These are phyloP conservation scores for Zea luxurians DNA, from an alignment of 176 grass and related monocot genomes.

Conservation along the genomic window DNA sequence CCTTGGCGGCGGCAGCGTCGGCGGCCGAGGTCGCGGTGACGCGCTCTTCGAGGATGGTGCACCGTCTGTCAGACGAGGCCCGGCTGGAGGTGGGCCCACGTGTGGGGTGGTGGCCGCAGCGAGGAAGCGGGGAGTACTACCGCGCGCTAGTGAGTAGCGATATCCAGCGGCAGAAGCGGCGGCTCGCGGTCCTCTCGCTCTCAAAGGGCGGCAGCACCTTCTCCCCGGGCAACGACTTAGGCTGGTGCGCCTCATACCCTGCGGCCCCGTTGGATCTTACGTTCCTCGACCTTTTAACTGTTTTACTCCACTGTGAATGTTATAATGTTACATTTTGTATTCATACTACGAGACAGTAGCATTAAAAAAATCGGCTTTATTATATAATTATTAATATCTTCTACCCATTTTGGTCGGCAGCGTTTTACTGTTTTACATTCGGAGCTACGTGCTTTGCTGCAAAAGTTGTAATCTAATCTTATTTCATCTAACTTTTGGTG, in stretches of 20 bases:
- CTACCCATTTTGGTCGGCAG: background rate
- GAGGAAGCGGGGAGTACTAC: conserved; percentile 78
- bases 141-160: conserved; percentile 65
- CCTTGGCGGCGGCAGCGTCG: conserved; percentile 15
- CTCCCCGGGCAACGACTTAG: conserved; percentile 62
- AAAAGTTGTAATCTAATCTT: conserved; percentile 11
- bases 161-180: conserved; percentile 65
- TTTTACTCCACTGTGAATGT: background rate
- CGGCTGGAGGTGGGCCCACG: conserved; percentile 34
- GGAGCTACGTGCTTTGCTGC: background rate
- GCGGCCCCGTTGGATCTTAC: conserved; percentile 4
- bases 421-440: background rate
- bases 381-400: background rate
- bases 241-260: conserved; percentile 60
- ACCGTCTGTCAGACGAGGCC: conserved; percentile 87
- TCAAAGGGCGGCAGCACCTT: conserved; percentile 58
- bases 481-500: conserved; percentile 8
- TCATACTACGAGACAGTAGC: background rate
- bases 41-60: conserved; percentile 69
- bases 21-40: conserved; percentile 13
- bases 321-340: background rate
- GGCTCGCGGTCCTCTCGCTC: conserved; percentile 56
- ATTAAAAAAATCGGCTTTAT: background rate
- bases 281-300: conserved; percentile 6
- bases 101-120: conserved; percentile 52